A percentile compares a stretch with the other conserved stretches of the same genome.
Evolutionary conservation across 2,329 filamentous ascomycete species (phyloP).

Genomic region (Pseudogymnoascus sp.): DNA sequence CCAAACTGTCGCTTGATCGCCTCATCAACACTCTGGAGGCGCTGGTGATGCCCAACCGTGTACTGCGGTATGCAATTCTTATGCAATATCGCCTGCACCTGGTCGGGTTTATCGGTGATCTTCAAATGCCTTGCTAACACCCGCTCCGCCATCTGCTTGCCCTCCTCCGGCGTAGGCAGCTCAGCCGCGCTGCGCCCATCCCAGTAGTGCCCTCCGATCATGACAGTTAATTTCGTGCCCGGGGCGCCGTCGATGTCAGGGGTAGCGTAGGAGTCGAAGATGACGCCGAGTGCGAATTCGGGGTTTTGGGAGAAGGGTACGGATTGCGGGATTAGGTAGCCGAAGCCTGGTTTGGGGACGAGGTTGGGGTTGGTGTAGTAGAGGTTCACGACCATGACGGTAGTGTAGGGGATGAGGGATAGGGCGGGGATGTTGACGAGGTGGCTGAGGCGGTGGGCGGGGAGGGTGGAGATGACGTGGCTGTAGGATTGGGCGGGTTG

Average conservation of each 20-base stretch:
- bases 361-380: slow-evolving; percentile 65
- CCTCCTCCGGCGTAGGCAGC: slow-evolving; percentile 59
- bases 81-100: slow-evolving; percentile 54
- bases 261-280: slow-evolving; percentile 64
- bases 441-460: slow-evolving; percentile 13
- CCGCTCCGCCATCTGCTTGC: slow-evolving; percentile 59
- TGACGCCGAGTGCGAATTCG: slow-evolving; percentile 77
- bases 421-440: slow-evolving; percentile 40
- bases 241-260: slow-evolving; percentile 30
- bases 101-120: slow-evolving; percentile 53
- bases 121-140: slow-evolving; percentile 68
- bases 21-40: slow-evolving; percentile 24
- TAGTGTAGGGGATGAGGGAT: slow-evolving; percentile 55
- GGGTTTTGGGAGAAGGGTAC: slow-evolving; percentile 66
- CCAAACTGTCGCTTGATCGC: slow-evolving; percentile 26
- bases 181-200: slow-evolving; percentile 40
- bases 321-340: slow-evolving; percentile 80
- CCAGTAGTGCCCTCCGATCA: slow-evolving; percentile 94
- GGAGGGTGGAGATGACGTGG: slow-evolving; percentile 59
- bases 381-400: slow-evolving; percentile 87
- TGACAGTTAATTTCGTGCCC: slow-evolving; percentile 85
- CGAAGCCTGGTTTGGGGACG: slow-evolving; percentile 64
- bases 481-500: slow-evolving; percentile 34
- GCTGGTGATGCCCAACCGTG: slow-evolving; percentile 58
- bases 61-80: slow-evolving; percentile 86